Evolutionary conservation across 2,329 filamentous ascomycete species (phyloP).

Genomic region (Hymenoscyphus fraxineus): DNA sequence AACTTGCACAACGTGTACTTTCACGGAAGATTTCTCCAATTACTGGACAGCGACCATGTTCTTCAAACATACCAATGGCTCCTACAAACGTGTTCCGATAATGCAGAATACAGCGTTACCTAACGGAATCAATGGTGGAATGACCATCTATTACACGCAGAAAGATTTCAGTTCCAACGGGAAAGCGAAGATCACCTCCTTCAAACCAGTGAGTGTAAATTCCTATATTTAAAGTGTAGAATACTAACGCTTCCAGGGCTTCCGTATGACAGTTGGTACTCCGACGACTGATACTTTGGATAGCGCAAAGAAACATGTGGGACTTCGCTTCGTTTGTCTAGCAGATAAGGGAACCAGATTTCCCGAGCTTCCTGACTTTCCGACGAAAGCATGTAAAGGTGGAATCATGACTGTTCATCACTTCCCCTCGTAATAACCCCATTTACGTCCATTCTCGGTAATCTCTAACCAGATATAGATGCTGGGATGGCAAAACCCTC

Average conservation of each 20-base stretch:
- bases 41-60: conserved; percentile 35
- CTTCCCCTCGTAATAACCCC: conserved; percentile 44
- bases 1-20: conserved; percentile 33
- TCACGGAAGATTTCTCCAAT: conserved; percentile 36
- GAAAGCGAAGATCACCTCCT: not conserved
- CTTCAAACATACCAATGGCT: conserved; percentile 31
- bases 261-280: conserved; percentile 63
- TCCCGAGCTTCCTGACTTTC: conserved; percentile 48
- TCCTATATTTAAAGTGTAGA: not conserved
- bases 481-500: conserved; percentile 24
- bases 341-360: conserved; percentile 35
- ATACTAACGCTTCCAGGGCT: conserved; percentile 46
- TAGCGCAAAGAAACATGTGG: conserved; percentile 36
- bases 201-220: not conserved
- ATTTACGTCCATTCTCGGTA: conserved; percentile 40
- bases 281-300: conserved; percentile 46
- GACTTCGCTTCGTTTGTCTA: conserved; percentile 54
- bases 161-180: conserved; percentile 4
- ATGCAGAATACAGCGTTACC: conserved; percentile 30
- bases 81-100: conserved; percentile 30
- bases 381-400: conserved; percentile 49
- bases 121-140: conserved; percentile 32
- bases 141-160: conserved; percentile 37
- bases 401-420: conserved; percentile 50
- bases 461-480: conserved; percentile 29